Evolutionary conservation across 1,139 yeast genomes (phyloP).

Genomic region (Candida sanyaensis): DNA sequence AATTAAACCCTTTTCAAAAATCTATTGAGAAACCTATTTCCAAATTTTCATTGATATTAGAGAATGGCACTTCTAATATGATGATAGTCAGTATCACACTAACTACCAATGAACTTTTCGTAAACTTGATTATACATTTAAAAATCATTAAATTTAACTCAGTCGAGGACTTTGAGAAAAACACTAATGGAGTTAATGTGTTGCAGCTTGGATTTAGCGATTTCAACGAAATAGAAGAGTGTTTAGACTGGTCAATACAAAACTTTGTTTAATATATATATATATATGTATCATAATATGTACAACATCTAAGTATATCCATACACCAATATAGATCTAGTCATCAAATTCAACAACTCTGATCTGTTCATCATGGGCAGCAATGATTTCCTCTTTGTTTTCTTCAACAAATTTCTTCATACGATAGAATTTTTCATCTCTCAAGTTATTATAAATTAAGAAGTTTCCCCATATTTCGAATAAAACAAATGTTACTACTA

Average conservation of each 20-base stretch:
- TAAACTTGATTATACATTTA: conserved; percentile 36
- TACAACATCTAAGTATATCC: not conserved
- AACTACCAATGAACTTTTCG: conserved; percentile 45
- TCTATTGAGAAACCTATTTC: conserved; percentile 41
- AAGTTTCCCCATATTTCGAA: conserved; percentile 74
- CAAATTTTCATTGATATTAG: conserved; percentile 21
- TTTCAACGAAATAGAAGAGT: conserved; percentile 61
- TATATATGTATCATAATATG: conserved; percentile 5
- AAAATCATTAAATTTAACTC: conserved; percentile 34
- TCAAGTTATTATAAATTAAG: conserved; percentile 59
- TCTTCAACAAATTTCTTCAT: conserved; percentile 39
- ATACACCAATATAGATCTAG: not conserved
- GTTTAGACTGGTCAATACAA: conserved; percentile 61
- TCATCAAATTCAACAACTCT: conserved; percentile 21
- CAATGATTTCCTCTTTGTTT: conserved; percentile 33
- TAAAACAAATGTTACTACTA: conserved; percentile 62
- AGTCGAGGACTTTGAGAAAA: conserved; percentile 28
- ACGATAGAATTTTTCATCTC: conserved; percentile 59
- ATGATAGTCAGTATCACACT: conserved; percentile 32
- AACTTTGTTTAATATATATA: conserved; percentile 26
- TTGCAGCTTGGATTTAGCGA: conserved; percentile 57
- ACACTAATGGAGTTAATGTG: conserved; percentile 38
- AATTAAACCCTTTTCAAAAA: conserved; percentile 39
- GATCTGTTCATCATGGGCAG: conserved; percentile 30
- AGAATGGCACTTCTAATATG: conserved; percentile 16